A percentile compares a stretch with the other conserved stretches of the same genome.
phyloP scores from a whole-genome alignment of 1,284 basidiomycete species.

The Malassezia sympodialis region DNA sequence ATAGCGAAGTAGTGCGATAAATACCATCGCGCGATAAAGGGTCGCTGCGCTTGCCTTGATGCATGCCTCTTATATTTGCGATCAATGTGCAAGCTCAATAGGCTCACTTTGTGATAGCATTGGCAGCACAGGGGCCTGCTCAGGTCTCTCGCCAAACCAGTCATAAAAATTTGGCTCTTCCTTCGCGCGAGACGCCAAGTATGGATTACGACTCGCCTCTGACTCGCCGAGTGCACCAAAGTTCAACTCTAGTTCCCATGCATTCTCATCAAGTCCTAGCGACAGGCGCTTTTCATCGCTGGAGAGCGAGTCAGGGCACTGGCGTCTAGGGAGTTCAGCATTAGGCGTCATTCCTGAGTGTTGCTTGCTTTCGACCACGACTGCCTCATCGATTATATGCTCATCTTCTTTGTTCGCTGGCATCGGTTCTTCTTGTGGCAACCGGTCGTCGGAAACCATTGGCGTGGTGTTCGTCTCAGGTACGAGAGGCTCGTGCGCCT shows the following conservation, averaged over 20 bases:
- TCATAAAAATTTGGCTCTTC: neutral
- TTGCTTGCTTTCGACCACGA: neutral
- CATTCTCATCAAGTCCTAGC: constrained; percentile 11
- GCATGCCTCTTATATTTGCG: too few species aligned
- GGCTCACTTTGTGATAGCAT: neutral
- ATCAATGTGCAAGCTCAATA: neutral
- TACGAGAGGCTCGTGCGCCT: neutral
- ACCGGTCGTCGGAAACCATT: neutral
- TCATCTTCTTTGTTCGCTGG: neutral
- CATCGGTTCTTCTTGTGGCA: neutral
- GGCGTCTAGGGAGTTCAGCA: neutral
- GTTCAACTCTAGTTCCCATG: constrained; percentile 6
- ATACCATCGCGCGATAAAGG: too few species aligned
- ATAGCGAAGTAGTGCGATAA: neutral
- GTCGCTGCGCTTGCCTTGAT: too few species aligned
- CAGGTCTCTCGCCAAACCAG: neutral
- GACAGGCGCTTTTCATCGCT: constrained; percentile 9
- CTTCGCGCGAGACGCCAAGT: neutral
- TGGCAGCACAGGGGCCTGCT: neutral
- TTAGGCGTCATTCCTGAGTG: neutral
- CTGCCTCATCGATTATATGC: neutral
- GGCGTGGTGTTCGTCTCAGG: neutral
- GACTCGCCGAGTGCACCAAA: neutral
- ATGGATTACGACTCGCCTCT: neutral
- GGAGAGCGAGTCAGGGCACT: neutral